A percentile compares a stretch with the other conserved stretches of the same genome.
These are phyloP conservation scores for Globisporangium carolinianum DNA, from an alignment of 352 stramenopile species.

Conservation along the genomic window DNA sequence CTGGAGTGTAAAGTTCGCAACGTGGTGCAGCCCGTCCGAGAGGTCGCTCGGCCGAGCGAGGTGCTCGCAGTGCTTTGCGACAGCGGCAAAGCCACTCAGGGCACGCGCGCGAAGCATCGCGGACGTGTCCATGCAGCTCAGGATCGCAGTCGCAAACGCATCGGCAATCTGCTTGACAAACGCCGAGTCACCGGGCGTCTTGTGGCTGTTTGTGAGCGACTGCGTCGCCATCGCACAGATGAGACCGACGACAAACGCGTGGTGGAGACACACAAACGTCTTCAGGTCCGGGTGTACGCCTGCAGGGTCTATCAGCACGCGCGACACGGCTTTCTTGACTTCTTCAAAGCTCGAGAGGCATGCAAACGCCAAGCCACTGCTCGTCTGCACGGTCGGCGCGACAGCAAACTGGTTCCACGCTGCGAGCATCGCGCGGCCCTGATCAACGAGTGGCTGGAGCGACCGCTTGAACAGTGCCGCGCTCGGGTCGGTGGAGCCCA, in stretches of 20 bases:
- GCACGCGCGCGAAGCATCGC: slow-evolving; percentile 43
- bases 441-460: slow-evolving; percentile 58
- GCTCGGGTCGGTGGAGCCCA: slow-evolving; percentile 1
- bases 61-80: slow-evolving; percentile 40
- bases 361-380: slow-evolving; percentile 49
- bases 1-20: slow-evolving; percentile 73
- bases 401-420: slow-evolving; percentile 72
- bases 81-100: slow-evolving; percentile 47
- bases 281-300: slow-evolving; percentile 32
- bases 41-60: slow-evolving; percentile 40
- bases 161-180: slow-evolving; percentile 67
- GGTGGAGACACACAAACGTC: slow-evolving; percentile 77
- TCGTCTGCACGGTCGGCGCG: slow-evolving; percentile 37
- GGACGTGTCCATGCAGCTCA: slow-evolving; percentile 70
- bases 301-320: slow-evolving; percentile 48
- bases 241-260: slow-evolving; percentile 71
- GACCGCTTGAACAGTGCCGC: slow-evolving; percentile 36
- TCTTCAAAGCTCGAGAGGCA: slow-evolving; percentile 75
- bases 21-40: slow-evolving; percentile 57
- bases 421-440: slow-evolving; percentile 59
- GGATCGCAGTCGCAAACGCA: slow-evolving; percentile 64
- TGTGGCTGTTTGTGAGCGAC: slow-evolving; percentile 57
- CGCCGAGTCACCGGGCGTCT: slow-evolving; percentile 45
- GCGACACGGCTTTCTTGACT: slow-evolving; percentile 65
- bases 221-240: slow-evolving; percentile 76